Conservation (phyloP, 208 protist species). For the Blastocrithidia nonstop region DNA sequence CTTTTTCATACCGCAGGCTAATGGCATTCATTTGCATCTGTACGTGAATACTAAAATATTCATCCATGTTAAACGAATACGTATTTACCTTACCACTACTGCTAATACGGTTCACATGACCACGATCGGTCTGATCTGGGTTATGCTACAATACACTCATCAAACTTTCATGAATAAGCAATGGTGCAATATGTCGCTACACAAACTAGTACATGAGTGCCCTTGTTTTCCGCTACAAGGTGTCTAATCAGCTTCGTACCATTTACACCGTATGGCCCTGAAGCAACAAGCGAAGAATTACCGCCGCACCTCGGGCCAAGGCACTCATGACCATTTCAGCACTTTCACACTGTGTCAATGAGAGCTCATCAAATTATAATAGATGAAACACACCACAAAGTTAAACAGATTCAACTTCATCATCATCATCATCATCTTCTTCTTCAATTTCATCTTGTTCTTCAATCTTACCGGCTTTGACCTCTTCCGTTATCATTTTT, state of each 20-base stretch:
- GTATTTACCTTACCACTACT: background rate
- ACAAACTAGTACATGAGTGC: conserved; percentile 55
- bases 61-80: conserved; percentile 35
- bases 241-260: conserved; percentile 70
- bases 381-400: too few relatives aligned
- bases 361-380: too few relatives aligned
- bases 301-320: conserved; percentile 60
- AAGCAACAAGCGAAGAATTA: conserved; percentile 61
- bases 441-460: conserved; percentile 6
- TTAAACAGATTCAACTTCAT: conserved; percentile 33
- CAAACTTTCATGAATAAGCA: conserved; percentile 68
- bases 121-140: conserved; percentile 24
- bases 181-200: conserved; percentile 35
- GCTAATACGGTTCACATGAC: background rate
- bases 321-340: conserved; percentile 31
- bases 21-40: conserved; percentile 35
- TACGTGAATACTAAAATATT: conserved; percentile 49
- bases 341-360: too few relatives aligned
- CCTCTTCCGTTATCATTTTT: background rate
- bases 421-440: conserved; percentile 42
- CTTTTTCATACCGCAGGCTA: conserved; percentile 63
- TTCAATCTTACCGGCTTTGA: background rate
- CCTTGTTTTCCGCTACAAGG: conserved; percentile 53
- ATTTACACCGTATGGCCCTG: conserved; percentile 24
- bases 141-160: conserved; percentile 47